Evolutionary conservation across 306 rosid species (phyloP), one percentile per base, ranked within the genome.

Genomic region (Cucurbita ficifolia): DNA sequence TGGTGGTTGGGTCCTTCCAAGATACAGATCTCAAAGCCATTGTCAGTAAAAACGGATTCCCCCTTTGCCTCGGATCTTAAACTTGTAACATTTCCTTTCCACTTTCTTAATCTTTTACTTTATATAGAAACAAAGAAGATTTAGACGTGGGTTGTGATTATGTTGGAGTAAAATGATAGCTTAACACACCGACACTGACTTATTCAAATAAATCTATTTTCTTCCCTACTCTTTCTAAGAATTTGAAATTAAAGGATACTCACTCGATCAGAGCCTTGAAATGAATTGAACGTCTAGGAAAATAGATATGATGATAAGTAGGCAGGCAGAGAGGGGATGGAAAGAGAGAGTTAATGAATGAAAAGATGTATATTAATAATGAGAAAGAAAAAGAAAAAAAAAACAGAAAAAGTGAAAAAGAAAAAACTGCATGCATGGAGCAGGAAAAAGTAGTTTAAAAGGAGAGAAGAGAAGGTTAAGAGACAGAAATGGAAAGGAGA

Each of bases 361-460:
- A 59, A 33, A 33, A 59, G 43, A 59, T 59, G 43, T 14, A 35
- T 35, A 33, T 8, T 59, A 59, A 59, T 33, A 33, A 59, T 7
- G 24, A 56, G 12, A 21, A 55, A 4, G 9, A 54, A 19, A 5
- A 57, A 24, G 10, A 19, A 17, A 19, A 42, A 2, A 57, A 38
- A 43, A 65, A 5, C 33, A 29, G 33, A 29, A 29, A 29, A 29
- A 29, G 33, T 29, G 33, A 29, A 29, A 29, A 29, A 61, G 38
- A 13, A n/a, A 18, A 8, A 63, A 63, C 0, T 69, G 73, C 73
- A 69, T 69, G 73, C 73, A 69, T 48, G 73, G 78, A 81, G 88
- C 79, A 82, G 76, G 40, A 55, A 43, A 73, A 53, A 42, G 76
- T 43, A 72, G 63, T 70, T 55, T 54, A 55, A 46, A 5, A 12